Percentiles rank a stretch among this genome's conserved stretches.
Conservation (phyloP, 257 asterid species). For the Ballota nigra region DNA sequence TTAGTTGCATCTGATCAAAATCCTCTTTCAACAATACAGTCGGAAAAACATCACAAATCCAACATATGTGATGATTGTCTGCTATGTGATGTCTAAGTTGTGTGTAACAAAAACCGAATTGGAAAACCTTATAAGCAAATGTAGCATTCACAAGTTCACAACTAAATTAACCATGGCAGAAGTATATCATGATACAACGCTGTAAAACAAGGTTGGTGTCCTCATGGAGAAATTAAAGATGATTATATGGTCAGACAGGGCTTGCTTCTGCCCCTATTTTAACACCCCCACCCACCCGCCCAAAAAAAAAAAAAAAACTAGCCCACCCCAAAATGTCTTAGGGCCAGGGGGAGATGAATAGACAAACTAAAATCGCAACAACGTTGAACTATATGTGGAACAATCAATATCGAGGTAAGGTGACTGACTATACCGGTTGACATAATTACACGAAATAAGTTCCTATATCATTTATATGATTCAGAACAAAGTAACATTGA, state of each 20-base stretch:
- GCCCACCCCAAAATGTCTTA: neutral
- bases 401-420: neutral
- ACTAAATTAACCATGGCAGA: neutral
- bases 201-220: neutral
- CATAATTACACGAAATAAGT: neutral
- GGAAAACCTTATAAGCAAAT: neutral
- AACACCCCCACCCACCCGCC: neutral
- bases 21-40: neutral
- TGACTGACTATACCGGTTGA: neutral
- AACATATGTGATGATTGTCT: neutral
- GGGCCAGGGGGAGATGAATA: neutral
- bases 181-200: slow-evolving; percentile 1
- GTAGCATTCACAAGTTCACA: slow-evolving; percentile 1
- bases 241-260: neutral
- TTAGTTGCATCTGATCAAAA: neutral
- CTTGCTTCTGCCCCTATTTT: neutral
- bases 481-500: too few species aligned
- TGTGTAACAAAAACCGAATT: neutral
- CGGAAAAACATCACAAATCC: neutral
- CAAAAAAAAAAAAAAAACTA: too few species aligned
- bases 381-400: neutral
- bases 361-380: neutral
- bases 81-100: neutral
- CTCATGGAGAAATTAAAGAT: neutral
- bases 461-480: neutral